Percentiles rank a stretch among this genome's conserved stretches.
phyloP scores from a whole-genome alignment of 352 stramenopile genomes.

The Phytophthora melonis region DNA sequence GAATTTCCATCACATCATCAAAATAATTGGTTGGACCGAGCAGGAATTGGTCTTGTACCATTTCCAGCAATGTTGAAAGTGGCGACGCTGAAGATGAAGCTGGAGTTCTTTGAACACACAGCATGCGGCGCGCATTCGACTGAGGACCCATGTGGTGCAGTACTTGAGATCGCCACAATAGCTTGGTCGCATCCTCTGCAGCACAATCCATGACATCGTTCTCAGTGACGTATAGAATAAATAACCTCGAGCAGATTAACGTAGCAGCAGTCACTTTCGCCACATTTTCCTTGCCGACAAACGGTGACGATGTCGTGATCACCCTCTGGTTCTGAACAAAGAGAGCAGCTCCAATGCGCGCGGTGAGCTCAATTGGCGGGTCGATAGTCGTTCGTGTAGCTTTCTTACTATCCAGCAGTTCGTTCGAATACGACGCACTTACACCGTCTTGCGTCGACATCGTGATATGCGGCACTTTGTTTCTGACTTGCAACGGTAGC shows the following conservation, averaged over 20 bases:
- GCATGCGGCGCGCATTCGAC: conserved; percentile 29
- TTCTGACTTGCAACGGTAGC: conserved; percentile 50
- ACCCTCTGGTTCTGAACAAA: conserved; percentile 53
- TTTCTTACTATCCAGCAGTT: conserved; percentile 45
- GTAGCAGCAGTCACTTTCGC: not conserved
- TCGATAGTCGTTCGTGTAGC: conserved; percentile 36
- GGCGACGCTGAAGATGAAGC: conserved; percentile 6
- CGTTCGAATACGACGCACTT: conserved; percentile 74
- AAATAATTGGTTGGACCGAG: conserved; percentile 19
- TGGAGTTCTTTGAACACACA: conserved; percentile 38
- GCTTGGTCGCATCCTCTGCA: conserved; percentile 12
- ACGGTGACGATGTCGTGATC: conserved; percentile 43
- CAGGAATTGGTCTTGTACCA: conserved; percentile 22
- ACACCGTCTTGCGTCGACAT: conserved; percentile 58
- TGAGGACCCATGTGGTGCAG: conserved; percentile 37
- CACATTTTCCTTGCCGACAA: conserved; percentile 19
- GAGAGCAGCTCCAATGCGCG: conserved; percentile 43
- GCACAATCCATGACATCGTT: conserved; percentile 18
- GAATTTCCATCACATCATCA: conserved; percentile 27
- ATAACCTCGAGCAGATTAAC: conserved; percentile 24
- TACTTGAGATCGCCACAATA: conserved; percentile 41
- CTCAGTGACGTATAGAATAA: conserved; percentile 45
- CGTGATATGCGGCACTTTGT: conserved; percentile 74
- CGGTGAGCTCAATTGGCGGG: conserved; percentile 33
- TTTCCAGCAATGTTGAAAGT: conserved; percentile 24